Evolutionary conservation across 2,329 filamentous ascomycete genomes (phyloP).

Genomic region (Huntiella abstrusa): DNA sequence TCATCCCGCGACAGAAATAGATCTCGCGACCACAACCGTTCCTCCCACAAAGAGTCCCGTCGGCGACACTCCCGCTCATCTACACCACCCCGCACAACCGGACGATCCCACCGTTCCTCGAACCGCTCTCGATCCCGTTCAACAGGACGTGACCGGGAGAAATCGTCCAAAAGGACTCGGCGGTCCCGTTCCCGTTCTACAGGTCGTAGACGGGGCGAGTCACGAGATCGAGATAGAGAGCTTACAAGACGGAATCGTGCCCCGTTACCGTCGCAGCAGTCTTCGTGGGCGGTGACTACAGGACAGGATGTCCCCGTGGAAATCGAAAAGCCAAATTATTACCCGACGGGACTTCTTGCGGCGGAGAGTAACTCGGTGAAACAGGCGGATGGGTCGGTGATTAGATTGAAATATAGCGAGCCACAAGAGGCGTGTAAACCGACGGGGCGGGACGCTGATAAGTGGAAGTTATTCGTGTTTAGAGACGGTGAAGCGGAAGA

Average conservation of each 20-base stretch:
- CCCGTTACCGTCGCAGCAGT: constrained; percentile 40
- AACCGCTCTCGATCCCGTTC: too few species aligned
- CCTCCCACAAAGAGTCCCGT: too few species aligned
- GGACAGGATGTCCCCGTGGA: constrained; percentile 28
- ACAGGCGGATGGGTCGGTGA: constrained; percentile 51
- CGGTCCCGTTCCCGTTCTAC: too few species aligned
- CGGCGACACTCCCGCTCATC: too few species aligned
- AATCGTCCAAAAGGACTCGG: too few species aligned
- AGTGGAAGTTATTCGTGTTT: constrained; percentile 88
- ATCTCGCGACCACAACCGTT: too few species aligned
- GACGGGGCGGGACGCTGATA: constrained; percentile 38
- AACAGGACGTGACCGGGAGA: too few species aligned
- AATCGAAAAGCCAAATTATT: constrained; percentile 80
- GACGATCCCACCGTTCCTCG: too few species aligned
- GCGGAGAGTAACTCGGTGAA: constrained; percentile 65
- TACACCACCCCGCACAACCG: too few species aligned
- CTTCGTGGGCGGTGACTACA: constrained; percentile 37
- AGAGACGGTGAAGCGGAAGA: constrained; percentile 66
- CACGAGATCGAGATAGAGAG: too few species aligned
- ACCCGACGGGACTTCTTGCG: constrained; percentile 61
- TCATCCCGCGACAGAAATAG: too few species aligned
- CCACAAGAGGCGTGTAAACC: constrained; percentile 84
- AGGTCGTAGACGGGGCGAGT: too few species aligned
- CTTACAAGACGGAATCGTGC: constrained; percentile 16
- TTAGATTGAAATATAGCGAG: constrained; percentile 90